A percentile compares a stretch with the other conserved stretches of the same genome.
Evolutionary conservation across 208 protist species (phyloP).

Genomic region (Leishmania gerbilli): DNA sequence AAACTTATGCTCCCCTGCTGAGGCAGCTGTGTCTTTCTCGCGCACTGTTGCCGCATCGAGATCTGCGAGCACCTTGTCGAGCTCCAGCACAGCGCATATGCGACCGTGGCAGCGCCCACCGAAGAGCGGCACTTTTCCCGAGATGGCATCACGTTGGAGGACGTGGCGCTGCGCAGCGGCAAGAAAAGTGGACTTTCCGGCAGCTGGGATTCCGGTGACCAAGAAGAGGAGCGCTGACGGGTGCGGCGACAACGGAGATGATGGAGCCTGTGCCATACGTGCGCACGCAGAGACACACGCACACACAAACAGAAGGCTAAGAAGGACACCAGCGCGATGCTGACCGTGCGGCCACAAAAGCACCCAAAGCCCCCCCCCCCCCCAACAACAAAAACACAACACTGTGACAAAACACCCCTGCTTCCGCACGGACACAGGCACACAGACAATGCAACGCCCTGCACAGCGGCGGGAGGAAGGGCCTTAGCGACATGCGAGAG

Average conservation of each 20-base stretch:
- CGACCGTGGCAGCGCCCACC: constrained; percentile 7
- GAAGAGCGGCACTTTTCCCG: constrained; percentile 2
- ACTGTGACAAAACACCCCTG: background rate
- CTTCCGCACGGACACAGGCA: background rate
- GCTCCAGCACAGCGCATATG: constrained; percentile 11
- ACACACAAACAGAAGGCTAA: background rate
- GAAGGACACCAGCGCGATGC: background rate
- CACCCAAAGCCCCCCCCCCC: background rate
- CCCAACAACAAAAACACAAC: background rate
- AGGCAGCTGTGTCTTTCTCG: background rate
- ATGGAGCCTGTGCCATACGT: background rate
- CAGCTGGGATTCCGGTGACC: constrained; percentile 61
- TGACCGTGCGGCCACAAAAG: background rate
- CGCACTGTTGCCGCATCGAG: background rate
- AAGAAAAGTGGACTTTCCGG: constrained; percentile 71
- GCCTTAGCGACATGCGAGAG: background rate
- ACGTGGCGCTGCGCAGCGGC: constrained; percentile 16
- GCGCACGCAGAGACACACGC: background rate
- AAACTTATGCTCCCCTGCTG: constrained; percentile 1
- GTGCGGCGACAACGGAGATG: too few relatives aligned
- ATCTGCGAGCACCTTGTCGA: constrained; percentile 20
- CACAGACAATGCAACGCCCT: background rate
- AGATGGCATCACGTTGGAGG: background rate
- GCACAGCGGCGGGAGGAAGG: background rate
- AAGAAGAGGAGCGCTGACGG: constrained; percentile 39